These are phyloP conservation scores for Eimeria maxima DNA, from an alignment of 169 alveolate species.

Conservation along the genomic window DNA sequence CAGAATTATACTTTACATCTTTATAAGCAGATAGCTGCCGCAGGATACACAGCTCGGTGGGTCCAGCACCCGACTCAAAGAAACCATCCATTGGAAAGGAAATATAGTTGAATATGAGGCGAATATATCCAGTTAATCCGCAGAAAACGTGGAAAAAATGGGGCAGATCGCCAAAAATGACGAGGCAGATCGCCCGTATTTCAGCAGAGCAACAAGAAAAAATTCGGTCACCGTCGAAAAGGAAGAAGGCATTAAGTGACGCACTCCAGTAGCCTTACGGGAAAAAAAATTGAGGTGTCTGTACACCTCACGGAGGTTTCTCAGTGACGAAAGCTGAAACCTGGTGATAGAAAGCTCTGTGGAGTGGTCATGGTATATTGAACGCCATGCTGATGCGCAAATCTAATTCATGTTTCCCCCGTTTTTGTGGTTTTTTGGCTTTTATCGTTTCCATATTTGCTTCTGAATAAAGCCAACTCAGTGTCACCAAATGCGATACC, in stretches of 20 bases:
- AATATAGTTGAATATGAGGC: background rate
- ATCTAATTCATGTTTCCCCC: background rate
- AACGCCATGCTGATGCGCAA: background rate
- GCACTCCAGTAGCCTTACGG: background rate
- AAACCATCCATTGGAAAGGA: background rate
- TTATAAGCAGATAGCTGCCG: conserved; percentile 52
- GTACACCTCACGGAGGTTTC: background rate
- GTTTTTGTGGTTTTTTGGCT: background rate
- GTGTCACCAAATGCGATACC: background rate
- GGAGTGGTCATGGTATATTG: background rate
- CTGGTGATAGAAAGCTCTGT: background rate
- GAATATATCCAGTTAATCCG: background rate
- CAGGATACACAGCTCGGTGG: conserved; percentile 46
- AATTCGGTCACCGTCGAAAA: background rate
- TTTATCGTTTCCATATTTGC: background rate
- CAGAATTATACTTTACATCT: conserved; percentile 5
- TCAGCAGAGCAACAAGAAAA: background rate
- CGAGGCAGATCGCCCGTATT: background rate
- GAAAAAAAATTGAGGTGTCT: background rate
- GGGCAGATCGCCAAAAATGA: background rate
- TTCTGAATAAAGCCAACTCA: background rate
- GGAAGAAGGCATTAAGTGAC: conserved; percentile 3
- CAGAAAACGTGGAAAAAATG: background rate
- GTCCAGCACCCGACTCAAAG: conserved; percentile 26
- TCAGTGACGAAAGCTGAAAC: background rate